phyloP scores from a whole-genome alignment of 352 stramenopile species.

The Pythium guiyangense region DNA sequence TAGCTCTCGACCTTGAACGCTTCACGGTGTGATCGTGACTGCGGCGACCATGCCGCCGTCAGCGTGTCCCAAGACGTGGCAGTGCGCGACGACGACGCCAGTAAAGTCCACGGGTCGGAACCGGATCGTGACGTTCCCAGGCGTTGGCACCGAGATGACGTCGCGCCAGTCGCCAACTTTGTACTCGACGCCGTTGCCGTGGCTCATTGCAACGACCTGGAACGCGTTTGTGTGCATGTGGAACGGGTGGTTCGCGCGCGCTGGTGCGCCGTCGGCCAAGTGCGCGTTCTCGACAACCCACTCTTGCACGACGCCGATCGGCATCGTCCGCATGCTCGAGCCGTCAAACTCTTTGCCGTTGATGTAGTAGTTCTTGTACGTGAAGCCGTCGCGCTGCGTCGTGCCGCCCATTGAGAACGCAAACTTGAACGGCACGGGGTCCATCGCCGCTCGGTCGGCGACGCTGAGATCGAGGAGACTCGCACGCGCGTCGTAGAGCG shows the following conservation, averaged over 20 bases:
- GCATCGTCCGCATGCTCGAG: conserved; percentile 43
- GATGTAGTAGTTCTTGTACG: conserved; percentile 74
- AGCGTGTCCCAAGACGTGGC: conserved; percentile 76
- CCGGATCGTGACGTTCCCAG: conserved; percentile 78
- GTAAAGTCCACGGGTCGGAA: conserved; percentile 67
- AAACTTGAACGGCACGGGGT: conserved; percentile 37
- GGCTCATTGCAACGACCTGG: conserved; percentile 70
- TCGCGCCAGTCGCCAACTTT: conserved; percentile 77
- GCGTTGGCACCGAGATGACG: conserved; percentile 67
- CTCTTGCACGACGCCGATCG: conserved; percentile 55
- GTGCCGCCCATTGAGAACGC: conserved; percentile 49
- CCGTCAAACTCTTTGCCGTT: conserved; percentile 58
- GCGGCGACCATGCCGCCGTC: conserved; percentile 75
- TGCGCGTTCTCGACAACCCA: conserved; percentile 67
- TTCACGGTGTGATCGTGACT: conserved; percentile 37
- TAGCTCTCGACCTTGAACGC: neutral
- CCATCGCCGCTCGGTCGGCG: conserved; percentile 26
- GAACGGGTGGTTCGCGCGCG: conserved; percentile 77
- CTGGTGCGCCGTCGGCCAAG: conserved; percentile 31
- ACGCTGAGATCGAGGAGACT: conserved; percentile 32
- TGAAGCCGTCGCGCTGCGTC: conserved; percentile 49
- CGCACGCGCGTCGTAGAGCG: conserved; percentile 35
- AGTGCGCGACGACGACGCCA: conserved; percentile 63
- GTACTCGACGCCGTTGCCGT: conserved; percentile 67
- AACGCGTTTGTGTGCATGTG: conserved; percentile 85